These are phyloP conservation scores for Globisporangium sylvaticum DNA, from an alignment of 352 stramenopile genomes.

Conservation along the genomic window DNA sequence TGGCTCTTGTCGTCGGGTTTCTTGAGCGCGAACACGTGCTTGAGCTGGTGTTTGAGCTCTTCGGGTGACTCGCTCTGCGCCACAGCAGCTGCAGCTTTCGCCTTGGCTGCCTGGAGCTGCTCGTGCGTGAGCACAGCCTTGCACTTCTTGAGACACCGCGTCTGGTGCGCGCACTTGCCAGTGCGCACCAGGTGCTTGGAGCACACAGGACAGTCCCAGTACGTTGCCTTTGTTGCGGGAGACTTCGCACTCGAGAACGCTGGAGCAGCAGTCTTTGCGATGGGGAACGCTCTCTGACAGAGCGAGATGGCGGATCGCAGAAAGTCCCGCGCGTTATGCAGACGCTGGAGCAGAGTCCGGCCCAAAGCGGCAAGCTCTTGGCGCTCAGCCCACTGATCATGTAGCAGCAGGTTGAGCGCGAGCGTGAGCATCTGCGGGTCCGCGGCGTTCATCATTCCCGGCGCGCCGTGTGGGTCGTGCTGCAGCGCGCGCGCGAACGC, in stretches of 20 bases:
- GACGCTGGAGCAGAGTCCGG: constrained; percentile 6
- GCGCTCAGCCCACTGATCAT: constrained; percentile 6
- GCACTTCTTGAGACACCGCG: constrained; percentile 13
- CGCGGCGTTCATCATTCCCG: constrained; percentile 3
- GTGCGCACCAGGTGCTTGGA: constrained; percentile 8
- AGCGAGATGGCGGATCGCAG: constrained; percentile 10
- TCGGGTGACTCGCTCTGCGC: background rate
- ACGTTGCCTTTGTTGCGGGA: background rate
- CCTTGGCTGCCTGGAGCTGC: constrained; percentile 5
- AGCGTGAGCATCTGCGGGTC: constrained; percentile 10
- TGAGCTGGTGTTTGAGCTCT: constrained; percentile 10
- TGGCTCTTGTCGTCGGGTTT: constrained; percentile 3
- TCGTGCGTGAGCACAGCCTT: constrained; percentile 8
- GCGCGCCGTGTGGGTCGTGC: constrained; percentile 10
- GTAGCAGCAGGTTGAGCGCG: constrained; percentile 10
- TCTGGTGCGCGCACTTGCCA: constrained; percentile 10
- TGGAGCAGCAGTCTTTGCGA: background rate
- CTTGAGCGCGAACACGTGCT: background rate
- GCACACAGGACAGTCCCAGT: constrained; percentile 17
- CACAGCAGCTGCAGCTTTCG: background rate
- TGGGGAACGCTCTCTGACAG: background rate
- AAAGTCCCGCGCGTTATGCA: constrained; percentile 10
- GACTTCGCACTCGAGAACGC: background rate
- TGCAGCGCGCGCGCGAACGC: constrained; percentile 15
- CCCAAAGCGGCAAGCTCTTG: background rate